Conservation (phyloP, 352 stramenopile species). For the Globisporangium cederbergense region DNA sequence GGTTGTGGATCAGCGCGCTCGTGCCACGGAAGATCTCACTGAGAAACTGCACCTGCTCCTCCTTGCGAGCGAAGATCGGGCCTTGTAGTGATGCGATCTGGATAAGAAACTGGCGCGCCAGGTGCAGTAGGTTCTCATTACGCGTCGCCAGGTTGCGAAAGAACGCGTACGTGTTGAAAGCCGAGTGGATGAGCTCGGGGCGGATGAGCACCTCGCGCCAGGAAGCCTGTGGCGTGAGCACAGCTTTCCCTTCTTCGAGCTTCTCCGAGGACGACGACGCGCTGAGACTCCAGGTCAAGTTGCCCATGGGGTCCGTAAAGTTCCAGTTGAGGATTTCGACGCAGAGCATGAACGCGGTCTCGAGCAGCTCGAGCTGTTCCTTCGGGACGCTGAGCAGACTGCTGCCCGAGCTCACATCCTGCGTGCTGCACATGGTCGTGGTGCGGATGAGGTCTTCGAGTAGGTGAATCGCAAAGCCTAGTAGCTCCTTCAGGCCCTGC, state of each 20-base stretch:
- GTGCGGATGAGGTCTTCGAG: slow-evolving; percentile 72
- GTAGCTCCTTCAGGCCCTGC: slow-evolving; percentile 52
- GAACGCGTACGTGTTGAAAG: slow-evolving; percentile 84
- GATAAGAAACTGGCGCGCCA: slow-evolving; percentile 76
- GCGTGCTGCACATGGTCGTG: slow-evolving; percentile 42
- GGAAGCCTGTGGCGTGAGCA: slow-evolving; percentile 54
- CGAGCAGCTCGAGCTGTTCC: slow-evolving; percentile 70
- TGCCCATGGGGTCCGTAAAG: slow-evolving; percentile 54
- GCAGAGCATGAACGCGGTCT: slow-evolving; percentile 71
- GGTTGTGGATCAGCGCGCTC: slow-evolving; percentile 55
- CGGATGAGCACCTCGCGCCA: slow-evolving; percentile 72
- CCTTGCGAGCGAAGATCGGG: slow-evolving; percentile 59
- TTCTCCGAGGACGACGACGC: slow-evolving; percentile 19
- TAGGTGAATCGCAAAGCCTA: slow-evolving; percentile 56
- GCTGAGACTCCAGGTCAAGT: slow-evolving; percentile 67
- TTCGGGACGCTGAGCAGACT: slow-evolving; percentile 34
- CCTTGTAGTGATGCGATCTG: slow-evolving; percentile 75
- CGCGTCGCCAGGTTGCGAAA: slow-evolving; percentile 65
- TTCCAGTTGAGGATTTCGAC: slow-evolving; percentile 84
- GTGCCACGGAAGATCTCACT: slow-evolving; percentile 69
- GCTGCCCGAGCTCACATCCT: slow-evolving; percentile 19
- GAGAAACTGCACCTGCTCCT: slow-evolving; percentile 64
- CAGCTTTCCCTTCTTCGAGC: slow-evolving; percentile 32
- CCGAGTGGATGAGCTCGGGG: slow-evolving; percentile 75
- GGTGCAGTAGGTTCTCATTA: slow-evolving; percentile 72